Conservation (phyloP, 2,329 filamentous ascomycete species). For the Aspergillus cejpii region DNA sequence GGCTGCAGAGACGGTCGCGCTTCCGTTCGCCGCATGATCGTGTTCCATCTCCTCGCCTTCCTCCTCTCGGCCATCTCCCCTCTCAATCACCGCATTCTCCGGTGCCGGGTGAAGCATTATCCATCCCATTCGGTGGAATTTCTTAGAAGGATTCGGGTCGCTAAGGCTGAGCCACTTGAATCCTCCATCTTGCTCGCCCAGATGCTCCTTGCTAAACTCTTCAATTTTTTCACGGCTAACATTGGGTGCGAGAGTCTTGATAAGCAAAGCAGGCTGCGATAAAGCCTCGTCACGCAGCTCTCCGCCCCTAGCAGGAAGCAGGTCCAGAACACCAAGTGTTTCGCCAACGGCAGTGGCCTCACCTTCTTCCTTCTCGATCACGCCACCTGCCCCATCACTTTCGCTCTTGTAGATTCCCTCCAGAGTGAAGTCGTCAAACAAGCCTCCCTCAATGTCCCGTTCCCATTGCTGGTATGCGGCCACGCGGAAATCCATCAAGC, state of each 20-base stretch:
- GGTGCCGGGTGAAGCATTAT: constrained; percentile 83
- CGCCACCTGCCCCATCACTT: constrained; percentile 74
- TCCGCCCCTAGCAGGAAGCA: constrained; percentile 74
- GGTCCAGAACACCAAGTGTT: constrained; percentile 83
- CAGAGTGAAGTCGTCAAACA: constrained; percentile 89
- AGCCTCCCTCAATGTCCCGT: constrained; percentile 72
- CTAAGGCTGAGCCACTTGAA: constrained; percentile 95
- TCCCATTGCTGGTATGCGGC: constrained; percentile 81
- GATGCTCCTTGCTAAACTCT: constrained; percentile 86
- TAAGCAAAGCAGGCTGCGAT: constrained; percentile 83
- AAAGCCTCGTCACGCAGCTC: constrained; percentile 86
- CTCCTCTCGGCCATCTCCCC: constrained; percentile 66
- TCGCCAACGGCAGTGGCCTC: constrained; percentile 88
- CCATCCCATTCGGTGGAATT: constrained; percentile 97
- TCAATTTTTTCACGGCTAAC: constrained; percentile 92
- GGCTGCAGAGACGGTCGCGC: constrained; percentile 49
- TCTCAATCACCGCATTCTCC: constrained; percentile 61
- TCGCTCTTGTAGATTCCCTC: constrained; percentile 93
- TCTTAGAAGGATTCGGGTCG: constrained; percentile 93
- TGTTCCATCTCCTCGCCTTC: constrained; percentile 50
- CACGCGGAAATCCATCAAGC: constrained; percentile 72
- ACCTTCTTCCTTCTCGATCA: constrained; percentile 90
- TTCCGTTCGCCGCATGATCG: constrained; percentile 29
- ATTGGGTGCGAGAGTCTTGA: constrained; percentile 96
- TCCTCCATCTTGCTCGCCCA: constrained; percentile 83